Percentiles rank a stretch among this genome's conserved stretches.
phyloP scores from a whole-genome alignment of 192 early-diverging fungal genomes.

The Paraglomus brasilianum region DNA sequence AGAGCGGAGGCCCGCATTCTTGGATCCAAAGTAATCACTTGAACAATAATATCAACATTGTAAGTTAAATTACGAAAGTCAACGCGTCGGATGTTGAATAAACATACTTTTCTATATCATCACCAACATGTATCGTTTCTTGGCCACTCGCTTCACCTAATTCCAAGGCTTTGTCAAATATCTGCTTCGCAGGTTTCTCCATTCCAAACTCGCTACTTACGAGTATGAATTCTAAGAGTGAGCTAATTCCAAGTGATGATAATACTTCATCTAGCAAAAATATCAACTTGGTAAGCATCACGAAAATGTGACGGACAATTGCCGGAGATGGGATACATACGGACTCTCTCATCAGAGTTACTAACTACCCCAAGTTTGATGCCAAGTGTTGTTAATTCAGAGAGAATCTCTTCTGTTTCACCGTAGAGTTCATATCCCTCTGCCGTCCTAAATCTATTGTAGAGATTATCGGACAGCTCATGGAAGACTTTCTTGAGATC shows the following conservation, averaged over 20 bases:
- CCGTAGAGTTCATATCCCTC: constrained; percentile 55
- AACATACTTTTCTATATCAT: constrained; percentile 47
- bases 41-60: neutral
- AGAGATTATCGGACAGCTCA: constrained; percentile 38
- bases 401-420: constrained; percentile 49
- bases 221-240: constrained; percentile 61
- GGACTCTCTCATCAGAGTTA: constrained; percentile 60
- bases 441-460: constrained; percentile 46
- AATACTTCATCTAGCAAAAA: constrained; percentile 35
- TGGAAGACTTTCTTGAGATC: constrained; percentile 32
- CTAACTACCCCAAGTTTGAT: constrained; percentile 58
- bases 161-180: constrained; percentile 54
- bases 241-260: constrained; percentile 38
- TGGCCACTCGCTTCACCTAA: constrained; percentile 32
- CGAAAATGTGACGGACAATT: neutral
- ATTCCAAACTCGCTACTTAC: constrained; percentile 49
- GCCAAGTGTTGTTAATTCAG: constrained; percentile 43
- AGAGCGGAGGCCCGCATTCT: constrained; percentile 11
- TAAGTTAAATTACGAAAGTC: neutral
- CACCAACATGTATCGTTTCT: constrained; percentile 62
- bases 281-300: constrained; percentile 2
- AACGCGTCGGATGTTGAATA: neutral
- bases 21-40: constrained; percentile 28
- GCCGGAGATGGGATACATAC: constrained; percentile 20
- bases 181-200: constrained; percentile 54